Evolutionary conservation across 2,329 filamentous ascomycete species (phyloP).

Genomic region (Arthroderma sp.): DNA sequence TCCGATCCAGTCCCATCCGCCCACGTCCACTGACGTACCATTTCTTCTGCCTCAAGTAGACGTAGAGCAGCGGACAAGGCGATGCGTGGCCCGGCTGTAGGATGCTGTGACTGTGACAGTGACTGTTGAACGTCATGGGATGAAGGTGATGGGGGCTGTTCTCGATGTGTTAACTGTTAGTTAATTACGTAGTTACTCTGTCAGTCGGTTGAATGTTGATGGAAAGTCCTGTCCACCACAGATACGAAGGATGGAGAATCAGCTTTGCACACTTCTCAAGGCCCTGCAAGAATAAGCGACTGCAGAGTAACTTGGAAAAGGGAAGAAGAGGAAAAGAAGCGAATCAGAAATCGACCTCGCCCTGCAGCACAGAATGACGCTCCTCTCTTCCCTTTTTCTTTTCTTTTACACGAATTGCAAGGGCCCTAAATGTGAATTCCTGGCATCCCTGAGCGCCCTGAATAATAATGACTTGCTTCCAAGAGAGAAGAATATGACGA

Average conservation of each 20-base stretch:
- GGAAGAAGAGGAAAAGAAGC: background rate
- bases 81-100: background rate
- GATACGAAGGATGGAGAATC: background rate
- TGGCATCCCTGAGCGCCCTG: background rate
- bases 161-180: too few relatives aligned
- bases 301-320: background rate
- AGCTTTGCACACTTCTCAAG: too few relatives aligned
- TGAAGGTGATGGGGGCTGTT: background rate
- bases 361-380: background rate
- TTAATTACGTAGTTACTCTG: too few relatives aligned
- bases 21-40: background rate
- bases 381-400: too few relatives aligned
- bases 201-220: background rate
- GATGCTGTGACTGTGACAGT: background rate
- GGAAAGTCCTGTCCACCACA: too few relatives aligned
- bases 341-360: background rate
- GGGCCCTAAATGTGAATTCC: background rate
- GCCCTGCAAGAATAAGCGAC: constrained; percentile 1
- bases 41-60: background rate
- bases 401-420: background rate
- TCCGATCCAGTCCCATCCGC: constrained; percentile 2
- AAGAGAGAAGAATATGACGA: constrained; percentile 1
- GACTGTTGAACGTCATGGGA: background rate
- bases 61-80: too few relatives aligned
- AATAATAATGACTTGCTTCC: too few relatives aligned